Conservation (phyloP, 768 basidiomycete genomes). For the Rhizopogon vinicolor region DNA sequence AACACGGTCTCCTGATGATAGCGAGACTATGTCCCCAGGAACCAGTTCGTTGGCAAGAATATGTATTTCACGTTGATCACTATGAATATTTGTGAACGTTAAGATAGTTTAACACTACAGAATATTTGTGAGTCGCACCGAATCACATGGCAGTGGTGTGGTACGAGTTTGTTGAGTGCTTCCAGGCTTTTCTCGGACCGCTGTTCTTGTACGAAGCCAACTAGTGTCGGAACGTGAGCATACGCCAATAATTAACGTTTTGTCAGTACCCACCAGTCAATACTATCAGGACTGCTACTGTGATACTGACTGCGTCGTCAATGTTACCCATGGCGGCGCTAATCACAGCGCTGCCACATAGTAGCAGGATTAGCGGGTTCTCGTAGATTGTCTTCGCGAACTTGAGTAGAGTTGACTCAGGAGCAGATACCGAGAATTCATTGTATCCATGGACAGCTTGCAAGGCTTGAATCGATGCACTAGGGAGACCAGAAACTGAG, state of each 20-base stretch:
- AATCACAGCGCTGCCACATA: slow-evolving; percentile 86
- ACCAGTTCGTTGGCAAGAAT: slow-evolving; percentile 97
- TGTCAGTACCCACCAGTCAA: slow-evolving; percentile 65
- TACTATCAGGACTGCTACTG: slow-evolving; percentile 88
- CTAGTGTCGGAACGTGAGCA: slow-evolving; percentile 27
- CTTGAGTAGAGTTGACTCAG: slow-evolving; percentile 80
- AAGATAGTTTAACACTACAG: background rate
- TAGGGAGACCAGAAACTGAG: slow-evolving; percentile 53
- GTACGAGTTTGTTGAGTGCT: slow-evolving; percentile 94
- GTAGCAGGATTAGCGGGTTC: slow-evolving; percentile 84
- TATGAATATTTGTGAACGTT: slow-evolving; percentile 1
- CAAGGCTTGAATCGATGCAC: slow-evolving; percentile 56
- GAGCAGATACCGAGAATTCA: slow-evolving; percentile 83
- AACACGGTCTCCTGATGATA: slow-evolving; percentile 88
- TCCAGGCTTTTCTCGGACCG: slow-evolving; percentile 93
- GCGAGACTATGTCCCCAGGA: slow-evolving; percentile 88
- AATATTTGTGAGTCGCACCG: slow-evolving; percentile 34
- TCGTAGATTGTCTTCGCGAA: slow-evolving; percentile 96
- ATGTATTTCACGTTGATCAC: slow-evolving; percentile 58
- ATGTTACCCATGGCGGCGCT: slow-evolving; percentile 93
- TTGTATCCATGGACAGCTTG: slow-evolving; percentile 80
- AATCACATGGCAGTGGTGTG: slow-evolving; percentile 91
- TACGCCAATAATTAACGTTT: background rate
- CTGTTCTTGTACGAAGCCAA: slow-evolving; percentile 94
- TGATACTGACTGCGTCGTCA: slow-evolving; percentile 92